phyloP scores from a whole-genome alignment of 805 yeast species.

The Suhomyces canberraensis region DNA sequence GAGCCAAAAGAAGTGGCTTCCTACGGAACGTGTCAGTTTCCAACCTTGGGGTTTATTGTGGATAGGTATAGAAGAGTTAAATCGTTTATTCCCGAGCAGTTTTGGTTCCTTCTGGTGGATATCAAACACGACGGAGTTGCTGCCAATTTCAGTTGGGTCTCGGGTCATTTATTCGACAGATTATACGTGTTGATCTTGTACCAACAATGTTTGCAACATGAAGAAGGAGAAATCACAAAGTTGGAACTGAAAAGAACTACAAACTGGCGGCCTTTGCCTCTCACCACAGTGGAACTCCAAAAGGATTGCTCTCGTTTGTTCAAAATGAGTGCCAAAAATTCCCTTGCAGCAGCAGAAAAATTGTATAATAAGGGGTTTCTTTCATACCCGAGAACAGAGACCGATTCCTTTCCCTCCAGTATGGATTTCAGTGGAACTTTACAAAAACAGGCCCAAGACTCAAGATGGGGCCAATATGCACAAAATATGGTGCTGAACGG shows the following conservation, averaged over 20 bases:
- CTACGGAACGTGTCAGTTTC: conserved; percentile 94
- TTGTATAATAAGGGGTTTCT: conserved; percentile 82
- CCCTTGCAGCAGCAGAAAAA: conserved; percentile 76
- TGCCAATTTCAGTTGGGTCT: conserved; percentile 64
- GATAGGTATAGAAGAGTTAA: conserved; percentile 80
- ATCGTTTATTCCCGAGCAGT: conserved; percentile 69
- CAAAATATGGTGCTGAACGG: conserved; percentile 27
- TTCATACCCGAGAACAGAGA: conserved; percentile 97
- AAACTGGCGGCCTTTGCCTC: conserved; percentile 81
- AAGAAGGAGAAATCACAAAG: conserved; percentile 48
- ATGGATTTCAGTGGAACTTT: conserved; percentile 70
- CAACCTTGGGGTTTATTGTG: conserved; percentile 94
- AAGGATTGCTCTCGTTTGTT: conserved; percentile 75
- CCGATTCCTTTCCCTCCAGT: conserved; percentile 74
- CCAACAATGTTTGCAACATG: conserved; percentile 57
- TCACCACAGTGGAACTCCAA: conserved; percentile 92
- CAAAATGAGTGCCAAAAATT: conserved; percentile 74
- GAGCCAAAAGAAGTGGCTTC: conserved; percentile 48
- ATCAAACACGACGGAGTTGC: conserved; percentile 16
- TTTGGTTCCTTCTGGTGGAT: conserved; percentile 69
- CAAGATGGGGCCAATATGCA: conserved; percentile 76
- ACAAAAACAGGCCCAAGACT: conserved; percentile 52
- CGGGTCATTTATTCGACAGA: conserved; percentile 71
- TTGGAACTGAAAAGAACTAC: conserved; percentile 61
- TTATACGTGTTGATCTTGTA: conserved; percentile 60